Evolutionary conservation across 2,329 filamentous ascomycete genomes (phyloP).

Genomic region (Botrytis sinoallii): DNA sequence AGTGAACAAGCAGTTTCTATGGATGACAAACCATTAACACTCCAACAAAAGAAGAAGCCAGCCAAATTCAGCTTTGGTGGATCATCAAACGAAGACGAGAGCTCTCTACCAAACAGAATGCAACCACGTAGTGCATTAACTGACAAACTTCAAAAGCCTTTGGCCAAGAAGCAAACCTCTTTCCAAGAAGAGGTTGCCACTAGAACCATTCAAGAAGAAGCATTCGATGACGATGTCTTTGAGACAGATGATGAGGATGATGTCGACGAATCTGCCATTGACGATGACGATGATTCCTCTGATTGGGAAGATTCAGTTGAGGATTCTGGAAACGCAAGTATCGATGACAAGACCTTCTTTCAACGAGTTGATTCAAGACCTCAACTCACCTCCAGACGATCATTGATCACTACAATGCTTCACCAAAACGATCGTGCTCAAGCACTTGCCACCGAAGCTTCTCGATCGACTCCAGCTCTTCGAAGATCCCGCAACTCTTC

Average conservation of each 20-base stretch:
- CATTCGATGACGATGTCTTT: constrained; percentile 53
- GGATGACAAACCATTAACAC: constrained; percentile 27
- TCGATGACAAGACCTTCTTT: constrained; percentile 79
- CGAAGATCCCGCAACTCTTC: constrained; percentile 61
- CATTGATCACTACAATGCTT: constrained; percentile 85
- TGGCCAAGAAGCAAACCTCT: constrained; percentile 71
- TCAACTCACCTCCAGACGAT: constrained; percentile 80
- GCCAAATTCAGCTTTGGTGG: constrained; percentile 70
- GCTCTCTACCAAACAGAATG: constrained; percentile 57
- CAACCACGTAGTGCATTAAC: constrained; percentile 52
- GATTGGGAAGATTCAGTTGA: constrained; percentile 67
- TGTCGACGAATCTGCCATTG: constrained; percentile 79
- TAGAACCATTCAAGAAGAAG: constrained; percentile 58
- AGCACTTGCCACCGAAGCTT: constrained; percentile 62
- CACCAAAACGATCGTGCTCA: constrained; percentile 72
- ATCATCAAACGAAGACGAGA: constrained; percentile 81
- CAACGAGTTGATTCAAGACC: constrained; percentile 85
- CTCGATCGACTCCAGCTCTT: constrained; percentile 52
- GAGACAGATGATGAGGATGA: constrained; percentile 65
- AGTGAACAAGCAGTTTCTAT: constrained; percentile 36
- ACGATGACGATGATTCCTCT: constrained; percentile 60
- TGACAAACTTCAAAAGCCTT: constrained; percentile 47
- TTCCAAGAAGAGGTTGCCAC: constrained; percentile 75
- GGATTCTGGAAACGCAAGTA: constrained; percentile 78
- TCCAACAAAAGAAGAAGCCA: constrained; percentile 49